Percentiles rank a stretch among this genome's conserved stretches.
Conservation (phyloP, 495 filamentous ascomycete genomes). For the Pseudoneurospora amorphoporcata region DNA sequence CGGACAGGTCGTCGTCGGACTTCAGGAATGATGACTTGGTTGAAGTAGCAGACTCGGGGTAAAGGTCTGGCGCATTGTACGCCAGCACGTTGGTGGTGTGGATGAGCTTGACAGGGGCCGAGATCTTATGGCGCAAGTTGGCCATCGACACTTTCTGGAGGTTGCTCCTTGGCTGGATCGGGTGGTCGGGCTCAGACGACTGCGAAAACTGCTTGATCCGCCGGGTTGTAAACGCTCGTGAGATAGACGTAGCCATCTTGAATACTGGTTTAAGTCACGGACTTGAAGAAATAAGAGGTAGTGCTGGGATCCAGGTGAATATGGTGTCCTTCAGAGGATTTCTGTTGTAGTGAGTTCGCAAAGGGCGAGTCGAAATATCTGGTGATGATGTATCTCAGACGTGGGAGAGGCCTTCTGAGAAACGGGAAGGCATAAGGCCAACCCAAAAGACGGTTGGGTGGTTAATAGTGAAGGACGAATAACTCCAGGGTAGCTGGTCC, state of each 20-base stretch:
- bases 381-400: not conserved
- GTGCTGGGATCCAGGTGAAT: not conserved
- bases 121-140: conserved; percentile 60
- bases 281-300: not conserved
- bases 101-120: conserved; percentile 71
- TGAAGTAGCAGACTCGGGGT: conserved; percentile 44
- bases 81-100: conserved; percentile 95
- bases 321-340: not conserved
- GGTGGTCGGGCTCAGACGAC: conserved; percentile 14
- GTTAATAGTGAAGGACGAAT: not conserved
- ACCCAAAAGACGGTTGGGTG: not conserved
- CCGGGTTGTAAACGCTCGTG: conserved; percentile 56
- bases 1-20: conserved; percentile 46
- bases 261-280: not conserved
- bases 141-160: conserved; percentile 29
- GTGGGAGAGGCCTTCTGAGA: not conserved
- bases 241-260: conserved; percentile 34
- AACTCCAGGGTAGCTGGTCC: not conserved
- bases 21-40: conserved; percentile 43
- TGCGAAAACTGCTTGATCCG: conserved; percentile 36
- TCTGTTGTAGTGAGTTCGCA: not conserved
- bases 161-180: conserved; percentile 33
- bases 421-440: not conserved
- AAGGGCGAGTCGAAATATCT: not conserved
- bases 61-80: conserved; percentile 81